Evolutionary conservation across 139 green algal genomes (phyloP).

Genomic region (Coelastrella sp.): DNA sequence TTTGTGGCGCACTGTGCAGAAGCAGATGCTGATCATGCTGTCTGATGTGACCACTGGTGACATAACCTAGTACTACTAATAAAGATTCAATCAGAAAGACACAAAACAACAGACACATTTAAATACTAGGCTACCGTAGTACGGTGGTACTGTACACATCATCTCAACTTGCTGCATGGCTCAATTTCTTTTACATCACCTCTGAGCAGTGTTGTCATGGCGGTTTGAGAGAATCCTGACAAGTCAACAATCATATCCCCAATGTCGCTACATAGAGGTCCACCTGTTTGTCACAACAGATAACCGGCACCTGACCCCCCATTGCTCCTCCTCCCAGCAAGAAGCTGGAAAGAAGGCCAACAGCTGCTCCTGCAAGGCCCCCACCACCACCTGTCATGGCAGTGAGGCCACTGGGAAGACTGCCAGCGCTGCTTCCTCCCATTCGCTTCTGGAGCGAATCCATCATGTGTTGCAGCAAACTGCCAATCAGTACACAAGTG

Average conservation of each 20-base stretch:
- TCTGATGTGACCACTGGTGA: no score
- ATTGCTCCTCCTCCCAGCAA: conserved; percentile 53
- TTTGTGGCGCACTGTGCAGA: no score
- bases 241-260: neutral
- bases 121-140: no score
- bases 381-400: neutral
- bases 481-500: neutral
- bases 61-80: no score
- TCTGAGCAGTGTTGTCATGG: no score
- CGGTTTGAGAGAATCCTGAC: neutral
- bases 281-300: conserved; percentile 66
- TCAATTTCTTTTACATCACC: neutral
- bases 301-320: conserved; percentile 65
- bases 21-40: no score
- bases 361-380: conserved; percentile 30
- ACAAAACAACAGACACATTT: no score
- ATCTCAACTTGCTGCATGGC: neutral
- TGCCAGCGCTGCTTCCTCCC: conserved; percentile 1
- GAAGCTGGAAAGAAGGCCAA: conserved; percentile 44
- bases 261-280: conserved; percentile 51
- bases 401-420: neutral
- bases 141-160: neutral
- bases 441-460: conserved; percentile 47
- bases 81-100: no score
- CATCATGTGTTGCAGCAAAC: conserved; percentile 54